Percentiles rank a stretch among this genome's conserved stretches.
phyloP scores from a whole-genome alignment of 371 early-diverging fungal species.

The Zychaea mexicana region DNA sequence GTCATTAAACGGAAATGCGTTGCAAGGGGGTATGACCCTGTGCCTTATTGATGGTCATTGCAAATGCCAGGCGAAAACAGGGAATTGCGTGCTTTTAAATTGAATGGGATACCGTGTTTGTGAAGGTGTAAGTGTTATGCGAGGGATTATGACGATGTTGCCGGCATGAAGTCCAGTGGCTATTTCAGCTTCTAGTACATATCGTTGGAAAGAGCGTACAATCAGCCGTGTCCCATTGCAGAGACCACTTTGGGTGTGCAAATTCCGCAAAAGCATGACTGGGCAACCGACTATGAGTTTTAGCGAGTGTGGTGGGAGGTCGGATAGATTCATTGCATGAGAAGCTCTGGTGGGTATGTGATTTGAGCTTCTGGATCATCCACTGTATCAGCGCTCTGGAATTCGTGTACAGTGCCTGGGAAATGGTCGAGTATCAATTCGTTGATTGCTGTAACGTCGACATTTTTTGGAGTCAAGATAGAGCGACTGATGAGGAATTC shows the following conservation, averaged over 20 bases:
- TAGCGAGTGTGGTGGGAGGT: not conserved
- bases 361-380: not conserved
- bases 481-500: not conserved
- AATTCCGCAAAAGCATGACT: not conserved
- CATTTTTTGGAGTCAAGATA: slow-evolving; percentile 1
- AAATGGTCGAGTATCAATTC: not conserved
- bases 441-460: not conserved
- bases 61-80: slow-evolving; percentile 1
- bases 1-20: too few relatives aligned
- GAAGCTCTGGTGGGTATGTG: not conserved
- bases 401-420: not conserved
- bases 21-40: too few relatives aligned
- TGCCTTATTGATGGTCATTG: too few relatives aligned
- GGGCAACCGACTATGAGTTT: slow-evolving; percentile 2
- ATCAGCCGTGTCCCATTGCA: slow-evolving; percentile 1
- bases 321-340: not conserved
- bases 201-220: not conserved
- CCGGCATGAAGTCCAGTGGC: not conserved
- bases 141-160: not conserved
- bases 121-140: not conserved
- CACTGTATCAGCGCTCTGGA: not conserved
- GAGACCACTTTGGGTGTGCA: not conserved
- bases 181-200: slow-evolving; percentile 2
- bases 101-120: not conserved
- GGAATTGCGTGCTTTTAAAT: not conserved